phyloP scores from a whole-genome alignment of 805 yeast genomes.

The Monosporozyma solicola region DNA sequence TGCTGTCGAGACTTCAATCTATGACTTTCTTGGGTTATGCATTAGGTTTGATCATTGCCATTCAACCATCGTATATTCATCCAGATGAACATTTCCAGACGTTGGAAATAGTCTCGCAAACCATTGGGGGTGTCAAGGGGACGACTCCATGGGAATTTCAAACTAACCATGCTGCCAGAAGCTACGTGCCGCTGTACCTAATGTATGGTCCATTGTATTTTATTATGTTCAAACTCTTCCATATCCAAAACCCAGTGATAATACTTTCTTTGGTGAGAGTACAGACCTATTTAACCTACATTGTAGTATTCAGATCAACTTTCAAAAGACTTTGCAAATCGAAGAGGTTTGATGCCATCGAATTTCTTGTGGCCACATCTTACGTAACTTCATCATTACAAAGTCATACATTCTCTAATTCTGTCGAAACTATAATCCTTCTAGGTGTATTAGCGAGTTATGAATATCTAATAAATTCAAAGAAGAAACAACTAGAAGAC shows the following conservation, averaged over 20 bases:
- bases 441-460: conserved; percentile 35
- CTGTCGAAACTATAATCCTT: conserved; percentile 53
- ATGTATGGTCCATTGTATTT: conserved; percentile 58
- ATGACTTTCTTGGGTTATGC: conserved; percentile 1
- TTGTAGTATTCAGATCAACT: background rate
- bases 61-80: conserved; percentile 79
- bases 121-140: conserved; percentile 8
- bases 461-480: conserved; percentile 17
- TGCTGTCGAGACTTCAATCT: background rate
- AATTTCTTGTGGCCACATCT: conserved; percentile 38
- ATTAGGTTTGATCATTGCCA: conserved; percentile 41
- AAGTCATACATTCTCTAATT: conserved; percentile 82
- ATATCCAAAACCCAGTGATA: conserved; percentile 34
- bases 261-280: conserved; percentile 48
- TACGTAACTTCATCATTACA: conserved; percentile 76
- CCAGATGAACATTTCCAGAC: conserved; percentile 97
- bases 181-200: conserved; percentile 58
- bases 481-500: background rate
- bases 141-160: conserved; percentile 80
- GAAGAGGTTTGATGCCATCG: background rate
- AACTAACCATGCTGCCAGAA: conserved; percentile 42
- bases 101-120: conserved; percentile 51
- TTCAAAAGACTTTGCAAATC: background rate
- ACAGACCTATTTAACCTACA: conserved; percentile 32
- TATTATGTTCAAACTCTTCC: conserved; percentile 11